phyloP scores from a whole-genome alignment of 2,329 filamentous ascomycete species.

The Talaromyces pinophilus region DNA sequence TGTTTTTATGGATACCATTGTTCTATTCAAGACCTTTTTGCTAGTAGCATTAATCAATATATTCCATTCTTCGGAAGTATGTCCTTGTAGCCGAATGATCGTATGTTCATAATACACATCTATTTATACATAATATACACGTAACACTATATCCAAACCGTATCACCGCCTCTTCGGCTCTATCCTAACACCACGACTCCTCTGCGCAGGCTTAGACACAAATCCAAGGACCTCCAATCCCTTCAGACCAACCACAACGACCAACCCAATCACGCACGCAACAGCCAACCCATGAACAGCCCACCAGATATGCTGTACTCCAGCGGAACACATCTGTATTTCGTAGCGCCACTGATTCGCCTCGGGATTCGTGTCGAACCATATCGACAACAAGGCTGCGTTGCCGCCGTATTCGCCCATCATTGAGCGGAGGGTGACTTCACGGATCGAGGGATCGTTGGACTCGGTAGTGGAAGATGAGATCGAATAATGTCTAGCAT shows the following conservation, averaged over 20 bases:
- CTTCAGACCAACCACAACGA: slow-evolving; percentile 4
- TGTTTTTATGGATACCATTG: slow-evolving; percentile 1
- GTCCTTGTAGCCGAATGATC: background rate
- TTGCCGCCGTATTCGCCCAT: slow-evolving; percentile 97
- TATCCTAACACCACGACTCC: background rate
- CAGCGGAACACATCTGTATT: slow-evolving; percentile 74
- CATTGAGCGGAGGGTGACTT: slow-evolving; percentile 95
- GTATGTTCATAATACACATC: slow-evolving; percentile 8
- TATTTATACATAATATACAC: slow-evolving; percentile 4
- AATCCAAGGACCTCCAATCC: background rate
- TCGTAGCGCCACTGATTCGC: slow-evolving; percentile 78
- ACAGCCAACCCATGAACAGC: slow-evolving; percentile 74
- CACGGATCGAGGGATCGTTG: slow-evolving; percentile 59
- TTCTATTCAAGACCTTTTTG: background rate
- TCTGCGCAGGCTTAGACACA: background rate
- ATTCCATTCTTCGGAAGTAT: background rate
- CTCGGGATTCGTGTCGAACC: slow-evolving; percentile 69
- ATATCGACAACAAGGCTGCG: slow-evolving; percentile 80
- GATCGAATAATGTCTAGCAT: slow-evolving; percentile 35
- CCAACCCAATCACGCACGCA: slow-evolving; percentile 42
- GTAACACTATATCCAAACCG: background rate
- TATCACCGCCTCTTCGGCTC: background rate
- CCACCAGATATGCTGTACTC: slow-evolving; percentile 95
- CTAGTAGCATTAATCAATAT: slow-evolving; percentile 14
- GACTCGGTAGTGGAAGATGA: background rate